Evolutionary conservation across 345 rosid genomes (phyloP).

Genomic region (Durio zibethinus): DNA sequence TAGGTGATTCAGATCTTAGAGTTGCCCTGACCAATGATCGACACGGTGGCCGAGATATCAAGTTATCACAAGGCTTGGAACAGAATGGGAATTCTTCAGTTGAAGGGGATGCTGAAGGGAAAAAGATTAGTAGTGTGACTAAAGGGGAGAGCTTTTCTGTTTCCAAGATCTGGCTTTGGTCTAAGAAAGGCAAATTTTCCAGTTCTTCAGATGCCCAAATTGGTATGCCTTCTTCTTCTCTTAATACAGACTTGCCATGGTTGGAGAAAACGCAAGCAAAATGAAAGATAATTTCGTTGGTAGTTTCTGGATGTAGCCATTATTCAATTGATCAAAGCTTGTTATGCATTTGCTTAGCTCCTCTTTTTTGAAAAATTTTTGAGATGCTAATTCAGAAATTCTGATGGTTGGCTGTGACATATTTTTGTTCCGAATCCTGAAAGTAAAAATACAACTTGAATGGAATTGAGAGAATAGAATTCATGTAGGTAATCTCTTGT

Average conservation of each 20-base stretch:
- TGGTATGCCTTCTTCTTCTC: constrained; percentile 57
- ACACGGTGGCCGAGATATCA: constrained; percentile 15
- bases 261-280: constrained; percentile 45
- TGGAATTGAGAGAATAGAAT: constrained; percentile 15
- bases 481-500: constrained; percentile 3
- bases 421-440: constrained; percentile 6
- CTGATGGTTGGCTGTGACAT: constrained; percentile 14
- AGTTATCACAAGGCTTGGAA: constrained; percentile 28
- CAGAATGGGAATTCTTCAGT: constrained; percentile 33
- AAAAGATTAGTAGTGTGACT: constrained; percentile 53
- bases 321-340: constrained; percentile 17
- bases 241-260: constrained; percentile 63
- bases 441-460: constrained; percentile 3
- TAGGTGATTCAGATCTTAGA: constrained; percentile 57
- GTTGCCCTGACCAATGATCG: constrained; percentile 42
- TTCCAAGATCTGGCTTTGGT: constrained; percentile 91
- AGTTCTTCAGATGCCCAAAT: constrained; percentile 42
- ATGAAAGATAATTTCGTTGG: constrained; percentile 29
- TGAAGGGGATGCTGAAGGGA: constrained; percentile 40
- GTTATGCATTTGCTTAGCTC: constrained; percentile 16
- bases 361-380: constrained; percentile 1
- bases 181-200: constrained; percentile 62
- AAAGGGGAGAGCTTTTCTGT: constrained; percentile 83
- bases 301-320: constrained; percentile 6
- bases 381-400: constrained; percentile 14